Evolutionary conservation across 2,329 filamentous ascomycete species (phyloP).

Genomic region (Pyrenophora teres): DNA sequence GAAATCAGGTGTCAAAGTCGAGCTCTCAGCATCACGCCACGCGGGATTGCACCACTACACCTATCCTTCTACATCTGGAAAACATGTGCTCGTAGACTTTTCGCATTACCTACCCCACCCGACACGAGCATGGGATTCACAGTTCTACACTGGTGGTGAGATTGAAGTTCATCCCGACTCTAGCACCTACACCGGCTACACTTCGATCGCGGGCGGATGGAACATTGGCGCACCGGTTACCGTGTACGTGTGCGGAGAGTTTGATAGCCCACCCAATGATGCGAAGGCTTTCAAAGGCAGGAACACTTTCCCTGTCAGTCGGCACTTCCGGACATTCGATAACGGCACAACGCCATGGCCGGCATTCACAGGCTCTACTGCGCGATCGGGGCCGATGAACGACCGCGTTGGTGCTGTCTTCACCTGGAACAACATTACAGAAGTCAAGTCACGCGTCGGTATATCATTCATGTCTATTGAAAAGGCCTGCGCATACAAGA

Average conservation of each 20-base stretch:
- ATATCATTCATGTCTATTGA: conserved; percentile 54
- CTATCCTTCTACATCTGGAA: conserved; percentile 44
- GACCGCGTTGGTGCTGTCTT: conserved; percentile 60
- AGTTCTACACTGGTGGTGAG: conserved; percentile 45
- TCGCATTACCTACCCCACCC: conserved; percentile 51
- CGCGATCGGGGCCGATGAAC: conserved; percentile 38
- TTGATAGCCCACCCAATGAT: conserved; percentile 29
- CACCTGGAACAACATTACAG: conserved; percentile 48
- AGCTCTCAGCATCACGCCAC: conserved; percentile 46
- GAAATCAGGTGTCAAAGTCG: conserved; percentile 42
- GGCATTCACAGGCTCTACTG: conserved; percentile 32
- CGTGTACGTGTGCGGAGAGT: conserved; percentile 45
- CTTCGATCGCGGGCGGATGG: conserved; percentile 46
- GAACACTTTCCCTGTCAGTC: conserved; percentile 46
- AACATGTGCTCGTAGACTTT: conserved; percentile 54
- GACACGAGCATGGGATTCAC: conserved; percentile 42
- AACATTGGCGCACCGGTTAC: conserved; percentile 44
- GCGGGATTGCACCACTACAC: conserved; percentile 47
- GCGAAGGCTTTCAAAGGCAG: conserved; percentile 40
- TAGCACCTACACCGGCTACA: conserved; percentile 39
- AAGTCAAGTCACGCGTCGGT: conserved; percentile 57
- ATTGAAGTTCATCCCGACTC: conserved; percentile 41
- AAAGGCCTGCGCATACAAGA: conserved; percentile 56
- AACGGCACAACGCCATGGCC: conserved; percentile 39
- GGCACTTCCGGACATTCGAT: conserved; percentile 40